Conservation (phyloP, 768 basidiomycete genomes). For the Mycena rebaudengoi region DNA sequence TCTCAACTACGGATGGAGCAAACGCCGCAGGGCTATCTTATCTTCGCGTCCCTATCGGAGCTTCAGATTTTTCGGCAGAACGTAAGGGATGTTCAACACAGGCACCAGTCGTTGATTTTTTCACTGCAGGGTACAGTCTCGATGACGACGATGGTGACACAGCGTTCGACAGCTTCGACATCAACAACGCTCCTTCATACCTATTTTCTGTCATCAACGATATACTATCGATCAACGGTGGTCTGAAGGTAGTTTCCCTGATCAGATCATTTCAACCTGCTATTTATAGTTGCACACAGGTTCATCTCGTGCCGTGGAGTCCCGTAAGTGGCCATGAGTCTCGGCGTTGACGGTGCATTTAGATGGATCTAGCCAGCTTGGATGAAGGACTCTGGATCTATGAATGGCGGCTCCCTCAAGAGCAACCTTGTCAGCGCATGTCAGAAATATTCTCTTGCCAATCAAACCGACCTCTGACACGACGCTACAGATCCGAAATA, state of each 20-base stretch:
- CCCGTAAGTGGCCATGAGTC: conserved; percentile 53
- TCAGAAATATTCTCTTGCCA: not conserved
- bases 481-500: conserved; percentile 67
- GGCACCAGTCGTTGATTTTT: not conserved
- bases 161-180: conserved; percentile 63
- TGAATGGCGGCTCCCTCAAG: conserved; percentile 71
- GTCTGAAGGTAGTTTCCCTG: conserved; percentile 2
- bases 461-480: not conserved
- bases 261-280: not conserved
- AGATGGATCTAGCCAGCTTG: conserved; percentile 65
- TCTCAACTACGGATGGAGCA: conserved; percentile 66
- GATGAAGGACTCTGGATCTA: conserved; percentile 76
- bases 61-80: conserved; percentile 73
- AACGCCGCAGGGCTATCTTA: conserved; percentile 55
- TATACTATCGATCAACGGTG: conserved; percentile 63
- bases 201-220: conserved; percentile 71
- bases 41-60: conserved; percentile 71
- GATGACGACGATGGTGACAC: conserved; percentile 70
- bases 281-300: conserved; percentile 20
- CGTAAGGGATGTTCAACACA: conserved; percentile 41
- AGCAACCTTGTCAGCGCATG: conserved; percentile 47
- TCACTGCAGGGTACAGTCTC: conserved; percentile 62
- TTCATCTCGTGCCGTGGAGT: conserved; percentile 78
- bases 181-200: conserved; percentile 65
- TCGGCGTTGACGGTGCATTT: not conserved